Base-by-base conservation (phyloP, 805 yeast genomes). In the Lachancea thermotolerans region DNA sequence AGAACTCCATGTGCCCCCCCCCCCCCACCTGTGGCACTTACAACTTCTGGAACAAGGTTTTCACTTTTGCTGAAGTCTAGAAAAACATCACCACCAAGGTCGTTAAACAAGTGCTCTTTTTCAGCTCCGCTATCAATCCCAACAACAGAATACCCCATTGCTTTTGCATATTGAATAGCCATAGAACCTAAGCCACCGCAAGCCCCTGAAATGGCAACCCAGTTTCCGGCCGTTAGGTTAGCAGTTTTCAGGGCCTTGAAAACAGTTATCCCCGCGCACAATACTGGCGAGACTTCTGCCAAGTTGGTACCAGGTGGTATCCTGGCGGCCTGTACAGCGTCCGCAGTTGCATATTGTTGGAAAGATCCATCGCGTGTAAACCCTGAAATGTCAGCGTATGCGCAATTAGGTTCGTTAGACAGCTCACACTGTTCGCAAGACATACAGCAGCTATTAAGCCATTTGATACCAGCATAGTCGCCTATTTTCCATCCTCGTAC, bases 111-210 rank as follows among this genome's bases (percentile, higher is more conserved):
- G n/a, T n/a, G n/a, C n/a, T n/a, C n/a, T n/a, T n/a, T n/a, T n/a
- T n/a, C n/a, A n/a, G n/a, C n/a, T n/a, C n/a, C n/a, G n/a, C n/a
- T n/a, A n/a, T n/a, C n/a, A n/a, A n/a, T n/a, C n/a, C n/a, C n/a
- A n/a, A n/a, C n/a, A n/a, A n/a, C n/a, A n/a, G n/a, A n/a, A n/a
- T n/a, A n/a, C n/a, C 89, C 90, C 84, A 82, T 76, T 49, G 86
- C 87, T 54, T 67, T 73, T 50, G 85, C 89, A 67, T 81, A 83
- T 69, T 82, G 89, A 57, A 82, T 70, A 47, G 87, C 88, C 53
- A 82, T 67, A 35, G 86, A 70, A 61, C 89, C 90, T 66, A 83
- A 74, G 61, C 90, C 89, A 65, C 89, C 89, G 65, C 79, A 86
- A 51, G 87, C 88, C 70, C 90, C 89, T 46, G 87, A 78, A 48